These are phyloP conservation scores for Phaffia tasmanica DNA, from an alignment of 768 basidiomycete genomes.

Conservation along the genomic window DNA sequence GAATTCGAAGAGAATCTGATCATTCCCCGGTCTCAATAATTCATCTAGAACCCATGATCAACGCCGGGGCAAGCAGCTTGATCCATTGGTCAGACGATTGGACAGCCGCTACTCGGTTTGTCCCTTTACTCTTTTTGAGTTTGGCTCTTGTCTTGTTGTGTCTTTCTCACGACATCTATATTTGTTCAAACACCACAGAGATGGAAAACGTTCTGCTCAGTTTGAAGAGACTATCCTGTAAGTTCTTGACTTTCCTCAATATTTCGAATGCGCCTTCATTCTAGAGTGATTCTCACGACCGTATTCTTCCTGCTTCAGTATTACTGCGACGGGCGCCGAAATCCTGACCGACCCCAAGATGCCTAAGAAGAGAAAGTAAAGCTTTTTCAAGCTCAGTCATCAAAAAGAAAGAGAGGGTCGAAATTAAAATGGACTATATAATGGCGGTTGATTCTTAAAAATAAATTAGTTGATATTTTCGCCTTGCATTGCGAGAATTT, in stretches of 20 bases:
- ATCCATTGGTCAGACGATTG: slow-evolving; percentile 72
- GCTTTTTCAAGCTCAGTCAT: too few species aligned
- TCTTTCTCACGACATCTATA: neutral
- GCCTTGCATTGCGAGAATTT: too few species aligned
- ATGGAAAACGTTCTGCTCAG: slow-evolving; percentile 85
- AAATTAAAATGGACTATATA: too few species aligned
- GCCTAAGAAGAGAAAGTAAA: slow-evolving; percentile 19
- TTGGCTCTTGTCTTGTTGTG: neutral
- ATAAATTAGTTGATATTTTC: too few species aligned
- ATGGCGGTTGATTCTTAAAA: too few species aligned
- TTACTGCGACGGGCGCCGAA: slow-evolving; percentile 84
- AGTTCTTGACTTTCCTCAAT: slow-evolving; percentile 36
- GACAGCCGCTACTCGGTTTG: slow-evolving; percentile 69
- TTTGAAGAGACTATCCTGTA: slow-evolving; percentile 95
- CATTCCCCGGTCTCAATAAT: neutral
- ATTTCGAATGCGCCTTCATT: slow-evolving; percentile 13
- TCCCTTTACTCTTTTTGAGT: neutral
- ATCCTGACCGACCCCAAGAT: slow-evolving; percentile 51
- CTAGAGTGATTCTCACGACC: neutral
- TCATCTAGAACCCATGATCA: slow-evolving; percentile 63
- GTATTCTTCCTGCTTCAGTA: slow-evolving; percentile 42
- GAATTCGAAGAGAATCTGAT: neutral
- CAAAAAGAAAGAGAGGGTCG: too few species aligned
- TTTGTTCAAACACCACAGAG: slow-evolving; percentile 36
- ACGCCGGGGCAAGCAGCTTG: slow-evolving; percentile 51